Evolutionary conservation across 2,329 filamentous ascomycete genomes (phyloP).

Genomic region (Immersiporthe knoxdaviesiana): DNA sequence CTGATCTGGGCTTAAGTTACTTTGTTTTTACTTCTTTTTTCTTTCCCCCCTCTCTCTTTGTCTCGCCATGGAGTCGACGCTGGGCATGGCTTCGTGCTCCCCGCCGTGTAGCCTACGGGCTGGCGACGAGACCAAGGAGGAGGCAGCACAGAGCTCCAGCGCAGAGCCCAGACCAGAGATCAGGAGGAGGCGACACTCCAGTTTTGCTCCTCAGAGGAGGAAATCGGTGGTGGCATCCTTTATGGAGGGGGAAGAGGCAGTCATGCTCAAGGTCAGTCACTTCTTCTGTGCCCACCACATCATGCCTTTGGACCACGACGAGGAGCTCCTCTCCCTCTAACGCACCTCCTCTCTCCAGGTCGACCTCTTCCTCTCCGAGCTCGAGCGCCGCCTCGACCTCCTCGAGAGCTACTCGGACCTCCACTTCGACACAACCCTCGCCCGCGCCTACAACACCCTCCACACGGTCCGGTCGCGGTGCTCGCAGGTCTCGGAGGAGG

Average conservation of each 20-base stretch:
- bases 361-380: constrained; percentile 80
- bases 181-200: constrained; percentile 58
- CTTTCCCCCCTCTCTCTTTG: neutral
- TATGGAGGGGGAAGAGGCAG: constrained; percentile 65
- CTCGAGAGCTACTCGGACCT: constrained; percentile 86
- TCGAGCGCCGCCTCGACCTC: constrained; percentile 84
- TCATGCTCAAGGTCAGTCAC: constrained; percentile 57
- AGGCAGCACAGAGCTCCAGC: constrained; percentile 12
- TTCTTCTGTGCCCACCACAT: neutral
- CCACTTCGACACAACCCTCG: constrained; percentile 80
- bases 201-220: constrained; percentile 56
- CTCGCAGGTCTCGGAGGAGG: constrained; percentile 85
- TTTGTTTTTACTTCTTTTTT: too few relatives aligned
- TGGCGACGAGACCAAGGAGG: constrained; percentile 37
- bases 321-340: neutral
- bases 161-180: constrained; percentile 40
- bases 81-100: constrained; percentile 25
- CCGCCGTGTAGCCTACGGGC: constrained; percentile 11
- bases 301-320: neutral
- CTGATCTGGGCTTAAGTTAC: too few relatives aligned
- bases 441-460: constrained; percentile 82
- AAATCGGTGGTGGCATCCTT: constrained; percentile 63
- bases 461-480: constrained; percentile 87
- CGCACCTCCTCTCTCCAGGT: constrained; percentile 51
- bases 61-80: constrained; percentile 18